A percentile compares a stretch with the other conserved stretches of the same genome.
phyloP scores from a whole-genome alignment of 2,329 filamentous ascomycete genomes.

The Dactylellina leptospora region DNA sequence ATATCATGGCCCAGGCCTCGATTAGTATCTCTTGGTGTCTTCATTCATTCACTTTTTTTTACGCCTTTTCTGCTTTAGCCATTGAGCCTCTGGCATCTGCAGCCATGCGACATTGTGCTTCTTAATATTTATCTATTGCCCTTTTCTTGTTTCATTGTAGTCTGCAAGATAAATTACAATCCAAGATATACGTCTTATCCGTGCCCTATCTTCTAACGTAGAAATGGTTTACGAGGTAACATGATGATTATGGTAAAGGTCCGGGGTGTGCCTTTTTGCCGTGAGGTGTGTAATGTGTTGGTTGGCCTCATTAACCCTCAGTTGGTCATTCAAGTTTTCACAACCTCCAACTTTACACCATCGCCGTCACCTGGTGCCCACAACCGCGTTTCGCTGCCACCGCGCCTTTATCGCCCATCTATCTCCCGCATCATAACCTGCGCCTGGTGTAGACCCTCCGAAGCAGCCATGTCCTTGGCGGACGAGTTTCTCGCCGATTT shows the following conservation, averaged over 20 bases:
- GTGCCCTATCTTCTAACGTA: too few relatives aligned
- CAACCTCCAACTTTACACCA: neutral
- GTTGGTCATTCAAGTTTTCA: neutral
- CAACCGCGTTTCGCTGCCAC: neutral
- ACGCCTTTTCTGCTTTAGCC: neutral
- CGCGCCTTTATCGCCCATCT: neutral
- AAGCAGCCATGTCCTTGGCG: slow-evolving; percentile 79
- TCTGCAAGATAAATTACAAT: too few relatives aligned
- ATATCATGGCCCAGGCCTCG: neutral
- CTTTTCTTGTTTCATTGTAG: too few relatives aligned
- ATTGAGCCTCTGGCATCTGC: neutral
- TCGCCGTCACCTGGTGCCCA: neutral
- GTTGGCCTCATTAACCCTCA: neutral
- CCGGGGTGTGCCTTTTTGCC: too few relatives aligned
- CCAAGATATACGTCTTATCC: too few relatives aligned
- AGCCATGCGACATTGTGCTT: neutral
- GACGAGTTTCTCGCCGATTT: slow-evolving; percentile 94
- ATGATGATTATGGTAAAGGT: too few relatives aligned
- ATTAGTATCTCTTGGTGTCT: neutral
- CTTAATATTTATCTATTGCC: too few relatives aligned
- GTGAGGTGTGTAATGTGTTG: too few relatives aligned
- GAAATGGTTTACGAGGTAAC: too few relatives aligned
- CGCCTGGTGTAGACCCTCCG: neutral
- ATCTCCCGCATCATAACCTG: slow-evolving; percentile 39
- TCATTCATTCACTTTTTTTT: slow-evolving; percentile 3